Evolutionary conservation across 345 rosid genomes (phyloP), one percentile per base, ranked within the genome.

Genomic region (Crucihimalaya himalaica): DNA sequence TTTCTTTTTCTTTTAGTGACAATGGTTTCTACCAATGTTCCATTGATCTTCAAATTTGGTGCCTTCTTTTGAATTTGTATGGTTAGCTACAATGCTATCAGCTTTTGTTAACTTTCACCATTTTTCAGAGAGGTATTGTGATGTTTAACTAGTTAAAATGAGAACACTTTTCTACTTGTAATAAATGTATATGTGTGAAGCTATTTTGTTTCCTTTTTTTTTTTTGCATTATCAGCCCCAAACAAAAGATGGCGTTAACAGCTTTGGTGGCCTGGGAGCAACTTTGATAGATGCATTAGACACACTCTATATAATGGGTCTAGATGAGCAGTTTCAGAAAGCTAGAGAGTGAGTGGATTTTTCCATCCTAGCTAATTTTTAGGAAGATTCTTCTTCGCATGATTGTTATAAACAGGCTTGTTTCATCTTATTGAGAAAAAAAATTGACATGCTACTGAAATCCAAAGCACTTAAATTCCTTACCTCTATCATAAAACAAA

Each of bases 181-280:
- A 45, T 37, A 52, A 7, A 61, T 28, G 29, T 73, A 46, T 56
- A 19, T 15, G 4, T 51, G 1, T 53, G 57, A 61, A 68, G 42
- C 48, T 10, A 28, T n/a, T 42, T 54, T 37, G 5, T 52, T 60
- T 63, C n/a, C 25, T 21, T 46, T 28, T 2, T 14, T 23, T 23
- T 32, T 51, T 54, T 14, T 34, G 48, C 29, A 37, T 14, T 59
- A 34, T 67, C 90, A 92, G 98, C 99, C 98, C 10, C 97, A 90
- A 45, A 60, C 97, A 43, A 89, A 80, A 86, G 84, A 82, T 81
- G 99, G 98, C n/a, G 84, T 86, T 67, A 80, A 96, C 79, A 90
- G 95, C 85, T 96, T 96, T 81, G 99, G 99, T 73, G 97, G 98
- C 53, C 89, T 96, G 48, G 99, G 99, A 70, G 99, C 97, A 77